Evolutionary conservation across 805 yeast genomes (phyloP).

Genomic region (Candida ascalaphidarum): DNA sequence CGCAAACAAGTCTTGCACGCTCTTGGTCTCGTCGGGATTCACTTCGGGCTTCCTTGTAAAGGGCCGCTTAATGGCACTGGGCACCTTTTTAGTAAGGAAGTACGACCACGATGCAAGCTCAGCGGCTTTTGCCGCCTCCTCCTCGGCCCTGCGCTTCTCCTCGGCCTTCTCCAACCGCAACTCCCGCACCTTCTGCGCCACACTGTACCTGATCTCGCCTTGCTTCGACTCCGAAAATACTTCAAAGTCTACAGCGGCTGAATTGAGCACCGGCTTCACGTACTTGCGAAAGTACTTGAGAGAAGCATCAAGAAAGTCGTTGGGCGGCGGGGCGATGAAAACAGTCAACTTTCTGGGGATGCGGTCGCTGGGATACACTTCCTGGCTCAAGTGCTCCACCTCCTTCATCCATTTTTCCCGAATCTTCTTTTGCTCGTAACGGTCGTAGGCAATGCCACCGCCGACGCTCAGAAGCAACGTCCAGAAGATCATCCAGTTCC

Average conservation of each 20-base stretch:
- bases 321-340: constrained; percentile 95
- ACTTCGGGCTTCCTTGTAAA: constrained; percentile 14
- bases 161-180: constrained; percentile 39
- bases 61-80: no score
- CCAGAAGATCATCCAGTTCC: constrained; percentile 94
- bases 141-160: constrained; percentile 1
- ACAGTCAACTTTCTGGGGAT: constrained; percentile 72
- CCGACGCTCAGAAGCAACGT: constrained; percentile 52
- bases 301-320: constrained; percentile 74
- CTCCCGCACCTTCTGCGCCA: constrained; percentile 75
- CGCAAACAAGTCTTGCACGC: constrained; percentile 29
- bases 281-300: constrained; percentile 66
- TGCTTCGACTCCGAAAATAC: constrained; percentile 71
- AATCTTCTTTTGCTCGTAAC: constrained; percentile 57
- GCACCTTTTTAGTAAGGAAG: constrained; percentile 12
- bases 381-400: constrained; percentile 48
- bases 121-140: constrained; percentile 1
- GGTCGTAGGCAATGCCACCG: constrained; percentile 79
- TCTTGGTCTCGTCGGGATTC: constrained; percentile 16
- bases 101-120: no score
- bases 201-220: constrained; percentile 76
- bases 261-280: constrained; percentile 76
- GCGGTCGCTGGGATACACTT: constrained; percentile 34
- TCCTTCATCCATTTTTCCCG: constrained; percentile 55
- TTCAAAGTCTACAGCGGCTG: constrained; percentile 81